phyloP scores from a whole-genome alignment of 192 early-diverging fungal genomes.

The Coemansia nantahalensis region DNA sequence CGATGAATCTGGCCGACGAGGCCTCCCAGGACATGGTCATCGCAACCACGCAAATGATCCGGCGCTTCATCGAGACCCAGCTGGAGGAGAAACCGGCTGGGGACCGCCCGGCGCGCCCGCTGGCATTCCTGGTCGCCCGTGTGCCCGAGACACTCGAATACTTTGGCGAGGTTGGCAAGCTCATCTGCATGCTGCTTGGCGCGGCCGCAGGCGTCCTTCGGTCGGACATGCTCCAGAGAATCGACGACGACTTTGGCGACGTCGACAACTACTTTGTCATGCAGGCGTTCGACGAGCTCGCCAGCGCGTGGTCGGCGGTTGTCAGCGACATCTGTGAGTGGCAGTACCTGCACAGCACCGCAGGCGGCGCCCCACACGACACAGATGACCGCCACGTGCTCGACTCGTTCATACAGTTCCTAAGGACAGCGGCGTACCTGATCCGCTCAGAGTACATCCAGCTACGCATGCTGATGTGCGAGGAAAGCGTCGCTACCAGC shows the following conservation, averaged over 20 bases:
- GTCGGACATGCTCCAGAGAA: conserved; percentile 23
- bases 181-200: conserved; percentile 41
- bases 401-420: conserved; percentile 35
- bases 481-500: conserved; percentile 23
- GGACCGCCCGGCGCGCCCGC: conserved; percentile 24
- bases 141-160: conserved; percentile 45
- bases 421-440: conserved; percentile 34
- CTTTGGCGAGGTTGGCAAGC: conserved; percentile 46
- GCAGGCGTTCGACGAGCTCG: conserved; percentile 54
- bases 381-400: conserved; percentile 18
- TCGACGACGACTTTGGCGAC: conserved; percentile 51
- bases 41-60: conserved; percentile 49
- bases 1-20: conserved; percentile 37
- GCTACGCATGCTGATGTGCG: conserved; percentile 51
- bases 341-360: conserved; percentile 10
- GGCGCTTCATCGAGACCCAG: conserved; percentile 47
- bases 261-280: conserved; percentile 54
- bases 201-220: conserved; percentile 33
- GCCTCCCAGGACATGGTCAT: conserved; percentile 43
- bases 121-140: conserved; percentile 32
- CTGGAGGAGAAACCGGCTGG: conserved; percentile 35
- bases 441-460: conserved; percentile 46
- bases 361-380: background rate
- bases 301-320: conserved; percentile 44
- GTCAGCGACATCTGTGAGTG: conserved; percentile 42